Evolutionary conservation across 2,329 filamentous ascomycete species (phyloP).

Genomic region (Cordyceps militaris): DNA sequence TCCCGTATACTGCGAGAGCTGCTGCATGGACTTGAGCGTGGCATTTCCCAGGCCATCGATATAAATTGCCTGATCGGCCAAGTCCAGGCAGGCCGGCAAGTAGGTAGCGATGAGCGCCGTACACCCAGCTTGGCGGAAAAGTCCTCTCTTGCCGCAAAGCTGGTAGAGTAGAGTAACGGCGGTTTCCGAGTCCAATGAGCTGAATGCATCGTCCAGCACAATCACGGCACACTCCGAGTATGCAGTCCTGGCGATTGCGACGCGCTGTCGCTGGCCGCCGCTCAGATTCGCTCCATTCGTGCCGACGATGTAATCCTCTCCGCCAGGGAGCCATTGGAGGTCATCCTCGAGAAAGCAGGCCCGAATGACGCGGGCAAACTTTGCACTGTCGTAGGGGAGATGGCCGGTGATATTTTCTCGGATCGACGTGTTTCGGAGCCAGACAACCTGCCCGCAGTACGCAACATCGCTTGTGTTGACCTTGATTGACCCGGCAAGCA

Average conservation of each 20-base stretch:
- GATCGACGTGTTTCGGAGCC: not conserved
- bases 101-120: conserved; percentile 2
- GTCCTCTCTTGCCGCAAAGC: not conserved
- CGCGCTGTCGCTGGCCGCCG: conserved; percentile 1
- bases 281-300: not conserved
- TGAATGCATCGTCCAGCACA: conserved; percentile 14
- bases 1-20: not conserved
- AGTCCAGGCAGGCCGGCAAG: not conserved
- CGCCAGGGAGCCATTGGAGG: not conserved
- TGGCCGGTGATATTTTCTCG: not conserved
- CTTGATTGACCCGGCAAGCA: not conserved
- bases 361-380: not conserved
- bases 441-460: not conserved
- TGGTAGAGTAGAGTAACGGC: not conserved
- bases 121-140: not conserved
- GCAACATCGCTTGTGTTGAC: not conserved
- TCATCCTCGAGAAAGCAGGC: conserved; percentile 2
- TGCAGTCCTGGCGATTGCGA: conserved; percentile 9
- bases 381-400: not conserved
- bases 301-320: not conserved
- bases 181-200: conserved; percentile 7
- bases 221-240: conserved; percentile 5
- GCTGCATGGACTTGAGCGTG: not conserved
- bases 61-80: not conserved
- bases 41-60: not conserved